Base-by-base conservation (phyloP, 345 rosid genomes). In the Erucastrum elatum region DNA sequence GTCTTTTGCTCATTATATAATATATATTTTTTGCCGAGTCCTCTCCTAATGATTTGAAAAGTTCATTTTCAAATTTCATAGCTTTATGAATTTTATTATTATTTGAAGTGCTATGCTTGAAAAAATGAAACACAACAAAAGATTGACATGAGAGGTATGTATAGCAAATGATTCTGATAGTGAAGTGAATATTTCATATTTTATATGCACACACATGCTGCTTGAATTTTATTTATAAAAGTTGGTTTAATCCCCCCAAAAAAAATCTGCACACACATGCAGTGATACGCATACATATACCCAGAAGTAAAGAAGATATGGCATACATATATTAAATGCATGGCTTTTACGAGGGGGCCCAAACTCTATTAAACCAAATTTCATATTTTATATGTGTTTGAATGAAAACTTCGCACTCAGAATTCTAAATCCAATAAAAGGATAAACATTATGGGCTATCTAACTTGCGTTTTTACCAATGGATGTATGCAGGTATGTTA, bases 41-140 rank as follows among this genome's bases (percentile, higher is more conserved):
- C 15, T 59, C 77, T 9, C 21, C 73, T 78, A 67, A 67, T 73
- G 69, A 79, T 79, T 49, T 49, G 59, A 51, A 73, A 79, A 37
- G 70, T 51, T 61, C 65, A 49, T 34, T 49, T 51, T 16, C 59
- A 61, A 46, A 27, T 35, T 35, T 53, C 65, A 27, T 79, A 51
- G 75, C 82, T 79, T 79, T 79, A 67, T 79, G 70, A 58, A 72
- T 78, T 66, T 61, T 68, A 73, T 51, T 74, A 74, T 68, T 68
- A 49, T 46, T 49, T 21, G 55, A 67, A 58, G 68, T 72, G 60
- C 21, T 73, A 69, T 79, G 75, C 71, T 62, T 67, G 82, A 49
- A 15, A 74, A 74, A 62, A 62, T 37, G 82, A 79, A 79, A 79
- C 82, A 78, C 73, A 79, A 79, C 75, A 79, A 68, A 68, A 62